A percentile compares a stretch with the other conserved stretches of the same genome.
These are phyloP conservation scores for Dactylella cylindrospora DNA, from an alignment of 2,329 filamentous ascomycete species.

Conservation along the genomic window DNA sequence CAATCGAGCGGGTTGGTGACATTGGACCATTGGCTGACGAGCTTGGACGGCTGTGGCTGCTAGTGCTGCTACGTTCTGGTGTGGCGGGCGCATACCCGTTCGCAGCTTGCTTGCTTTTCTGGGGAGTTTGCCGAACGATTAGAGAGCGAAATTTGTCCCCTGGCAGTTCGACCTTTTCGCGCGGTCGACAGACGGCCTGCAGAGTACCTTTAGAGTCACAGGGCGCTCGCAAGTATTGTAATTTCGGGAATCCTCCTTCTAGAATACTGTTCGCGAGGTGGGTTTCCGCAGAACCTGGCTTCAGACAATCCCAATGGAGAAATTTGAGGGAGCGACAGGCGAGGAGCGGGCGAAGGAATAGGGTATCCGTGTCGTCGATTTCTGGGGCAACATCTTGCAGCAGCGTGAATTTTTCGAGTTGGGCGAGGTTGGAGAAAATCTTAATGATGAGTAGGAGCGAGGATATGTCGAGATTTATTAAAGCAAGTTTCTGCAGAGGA, in stretches of 20 bases:
- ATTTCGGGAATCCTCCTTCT: slow-evolving; percentile 38
- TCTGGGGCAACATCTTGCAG: slow-evolving; percentile 34
- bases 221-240: slow-evolving; percentile 35
- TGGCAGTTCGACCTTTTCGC: slow-evolving; percentile 37
- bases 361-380: slow-evolving; percentile 34
- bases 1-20: slow-evolving; percentile 33
- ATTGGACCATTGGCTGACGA: slow-evolving; percentile 22
- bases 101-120: slow-evolving; percentile 17
- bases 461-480: slow-evolving; percentile 42
- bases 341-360: slow-evolving; percentile 35
- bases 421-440: slow-evolving; percentile 31
- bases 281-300: slow-evolving; percentile 25
- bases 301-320: slow-evolving; percentile 42
- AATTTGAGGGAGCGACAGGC: slow-evolving; percentile 36
- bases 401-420: slow-evolving; percentile 40
- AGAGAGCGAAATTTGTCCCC: slow-evolving; percentile 39
- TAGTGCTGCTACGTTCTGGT: slow-evolving; percentile 11
- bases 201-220: slow-evolving; percentile 32
- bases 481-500: slow-evolving; percentile 29
- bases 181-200: slow-evolving; percentile 33
- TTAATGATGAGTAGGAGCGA: slow-evolving; percentile 42
- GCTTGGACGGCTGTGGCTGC: slow-evolving; percentile 15
- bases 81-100: slow-evolving; percentile 2
- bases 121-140: slow-evolving; percentile 24
- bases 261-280: slow-evolving; percentile 35